phyloP scores from a whole-genome alignment of 2,329 filamentous ascomycete genomes.

The Orbilia javanica region DNA sequence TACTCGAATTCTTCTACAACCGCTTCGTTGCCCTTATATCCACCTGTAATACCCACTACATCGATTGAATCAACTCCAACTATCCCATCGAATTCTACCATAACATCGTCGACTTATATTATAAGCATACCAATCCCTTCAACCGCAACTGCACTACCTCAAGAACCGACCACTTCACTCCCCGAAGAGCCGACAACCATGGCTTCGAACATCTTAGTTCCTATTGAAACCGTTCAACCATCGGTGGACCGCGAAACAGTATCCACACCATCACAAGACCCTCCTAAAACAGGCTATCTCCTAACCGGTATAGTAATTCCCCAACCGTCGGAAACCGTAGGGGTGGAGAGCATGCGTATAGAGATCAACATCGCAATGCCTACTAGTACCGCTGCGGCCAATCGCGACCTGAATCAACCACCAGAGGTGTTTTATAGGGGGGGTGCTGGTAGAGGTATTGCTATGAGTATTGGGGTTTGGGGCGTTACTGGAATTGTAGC shows the following conservation, averaged over 20 bases:
- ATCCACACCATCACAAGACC: not conserved
- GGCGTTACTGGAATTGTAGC: not conserved
- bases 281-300: slow-evolving; percentile 17
- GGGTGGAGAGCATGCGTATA: not conserved
- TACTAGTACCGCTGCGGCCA: not conserved
- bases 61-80: not conserved
- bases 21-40: not conserved
- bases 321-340: not conserved
- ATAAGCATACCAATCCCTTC: not conserved
- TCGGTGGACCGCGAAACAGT: not conserved
- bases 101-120: not conserved
- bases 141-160: not conserved
- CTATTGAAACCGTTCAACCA: slow-evolving; percentile 7
- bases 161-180: not conserved
- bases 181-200: slow-evolving; percentile 5
- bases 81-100: not conserved
- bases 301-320: slow-evolving; percentile 18
- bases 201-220: slow-evolving; percentile 28
- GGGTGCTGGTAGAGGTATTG: not conserved
- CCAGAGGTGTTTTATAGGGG: slow-evolving; percentile 10
- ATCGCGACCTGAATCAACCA: slow-evolving; percentile 2
- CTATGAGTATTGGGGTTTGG: not conserved
- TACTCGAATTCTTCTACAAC: not conserved
- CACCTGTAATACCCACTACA: not conserved
- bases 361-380: not conserved